These are phyloP conservation scores for Claviceps digitariae DNA, from an alignment of 2,329 filamentous ascomycete species.

Conservation along the genomic window DNA sequence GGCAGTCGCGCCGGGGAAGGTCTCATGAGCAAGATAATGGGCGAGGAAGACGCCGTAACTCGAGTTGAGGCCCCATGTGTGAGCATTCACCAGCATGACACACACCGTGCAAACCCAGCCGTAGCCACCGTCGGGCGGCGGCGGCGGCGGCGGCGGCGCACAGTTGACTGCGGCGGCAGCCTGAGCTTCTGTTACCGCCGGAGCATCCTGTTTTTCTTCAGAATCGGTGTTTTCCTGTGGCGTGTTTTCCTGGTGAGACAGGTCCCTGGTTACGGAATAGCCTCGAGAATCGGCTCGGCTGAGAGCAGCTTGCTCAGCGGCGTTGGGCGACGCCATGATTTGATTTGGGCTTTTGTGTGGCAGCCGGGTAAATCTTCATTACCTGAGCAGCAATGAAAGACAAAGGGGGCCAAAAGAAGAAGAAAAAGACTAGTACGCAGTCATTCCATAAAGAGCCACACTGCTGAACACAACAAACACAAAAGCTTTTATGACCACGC, in stretches of 20 bases:
- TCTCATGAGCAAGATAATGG: constrained; percentile 41
- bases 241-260: neutral
- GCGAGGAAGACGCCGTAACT: constrained; percentile 39
- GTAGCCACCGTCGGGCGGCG: constrained; percentile 47
- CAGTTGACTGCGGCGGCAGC: neutral
- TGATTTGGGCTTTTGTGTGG: neutral
- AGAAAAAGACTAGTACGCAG: neutral
- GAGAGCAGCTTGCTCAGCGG: neutral
- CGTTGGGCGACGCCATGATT: neutral
- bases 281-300: neutral
- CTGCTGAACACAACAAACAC: neutral
- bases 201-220: neutral
- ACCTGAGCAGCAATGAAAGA: neutral
- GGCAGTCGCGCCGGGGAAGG: constrained; percentile 48
- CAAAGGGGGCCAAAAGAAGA: neutral
- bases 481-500: neutral
- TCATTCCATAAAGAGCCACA: neutral
- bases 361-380: neutral
- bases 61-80: constrained; percentile 62
- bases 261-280: neutral
- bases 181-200: neutral
- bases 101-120: constrained; percentile 29
- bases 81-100: constrained; percentile 43
- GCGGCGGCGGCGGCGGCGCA: constrained; percentile 9
- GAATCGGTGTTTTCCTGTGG: neutral